Evolutionary conservation across 352 stramenopile genomes (phyloP), one percentile per base, ranked within the genome.

Genomic region (Globisporangium emineosum): DNA sequence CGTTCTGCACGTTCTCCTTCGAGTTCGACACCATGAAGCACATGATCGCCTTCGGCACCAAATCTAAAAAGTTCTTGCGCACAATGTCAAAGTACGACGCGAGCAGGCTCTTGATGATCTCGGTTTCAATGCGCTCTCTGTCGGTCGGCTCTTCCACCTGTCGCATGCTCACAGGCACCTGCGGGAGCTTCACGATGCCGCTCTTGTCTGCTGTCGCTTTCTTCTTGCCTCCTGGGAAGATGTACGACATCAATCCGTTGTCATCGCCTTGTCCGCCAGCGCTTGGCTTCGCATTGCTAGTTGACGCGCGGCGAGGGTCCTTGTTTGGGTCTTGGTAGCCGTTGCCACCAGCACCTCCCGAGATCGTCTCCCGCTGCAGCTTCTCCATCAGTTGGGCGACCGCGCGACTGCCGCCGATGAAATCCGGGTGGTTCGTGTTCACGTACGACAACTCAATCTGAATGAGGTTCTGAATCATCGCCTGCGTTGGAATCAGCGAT

Each of bases 31-130:
- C 89, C 88, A 99, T 93, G 71, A 99, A 99, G 82, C 94, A 97
- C 96, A 99, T 99, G 71, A 99, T 99, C n/a, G 97, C 96, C 80
- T 99, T 99, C 5, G 98, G 97, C 43, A 99, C 97, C 69, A 99
- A 83, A 71, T 99, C 98, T 69, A 98, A 86, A 75, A 99, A 99
- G 76, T 98, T 99, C 86, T 99, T 99, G 54, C 95, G 84, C 51
- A 99, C 97, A 68, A 99, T 99, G 70, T 97, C 96, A 67, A 99
- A 99, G 83, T 99, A 99, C 1, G 94, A 98, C 47, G 97, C 92
- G 17, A 97, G 75, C 60, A 97, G 61, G 47, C 85, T 98, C 84
- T 99, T 99, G 73, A 99, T 99, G 59, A 99, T 98, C 79, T 99
- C 96, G 55, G 95, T 98, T 76, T 99, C 97, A 50, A 98, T 97